Evolutionary conservation across 2,329 filamentous ascomycete species (phyloP).

Genomic region (Colletotrichum zoysiae): DNA sequence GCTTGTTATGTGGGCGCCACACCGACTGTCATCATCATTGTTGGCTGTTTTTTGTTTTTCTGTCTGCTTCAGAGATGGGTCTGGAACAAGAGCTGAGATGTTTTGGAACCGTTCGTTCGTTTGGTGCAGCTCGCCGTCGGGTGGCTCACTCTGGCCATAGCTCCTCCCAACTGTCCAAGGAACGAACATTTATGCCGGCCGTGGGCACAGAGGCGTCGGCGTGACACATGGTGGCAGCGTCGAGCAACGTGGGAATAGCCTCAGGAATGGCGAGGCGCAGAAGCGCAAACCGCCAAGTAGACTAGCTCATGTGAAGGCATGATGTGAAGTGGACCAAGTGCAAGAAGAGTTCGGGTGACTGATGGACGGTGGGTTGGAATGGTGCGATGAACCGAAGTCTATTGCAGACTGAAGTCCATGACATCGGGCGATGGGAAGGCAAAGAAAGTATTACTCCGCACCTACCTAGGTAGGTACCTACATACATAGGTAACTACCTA

Average conservation of each 20-base stretch:
- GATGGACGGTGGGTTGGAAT: slow-evolving; percentile 16
- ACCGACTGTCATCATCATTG: slow-evolving; percentile 1
- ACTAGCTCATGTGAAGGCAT: neutral
- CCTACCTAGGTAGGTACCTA: no score
- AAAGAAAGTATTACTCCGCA: neutral
- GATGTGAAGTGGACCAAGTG: neutral
- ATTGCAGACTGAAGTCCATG: neutral
- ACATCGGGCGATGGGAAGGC: slow-evolving; percentile 3
- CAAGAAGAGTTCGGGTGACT: slow-evolving; percentile 23
- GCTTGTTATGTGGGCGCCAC: slow-evolving; percentile 3
- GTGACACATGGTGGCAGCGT: slow-evolving; percentile 26
- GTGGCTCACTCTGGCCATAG: slow-evolving; percentile 22
- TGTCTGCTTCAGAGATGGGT: slow-evolving; percentile 3
- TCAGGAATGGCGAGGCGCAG: slow-evolving; percentile 9
- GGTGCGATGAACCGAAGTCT: slow-evolving; percentile 36
- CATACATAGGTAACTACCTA: no score
- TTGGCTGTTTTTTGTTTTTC: slow-evolving; percentile 1
- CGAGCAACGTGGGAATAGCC: slow-evolving; percentile 27
- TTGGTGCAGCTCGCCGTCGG: neutral
- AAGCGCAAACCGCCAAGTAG: neutral
- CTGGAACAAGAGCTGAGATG: neutral
- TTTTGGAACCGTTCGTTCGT: neutral
- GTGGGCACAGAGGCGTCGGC: slow-evolving; percentile 17
- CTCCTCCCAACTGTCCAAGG: slow-evolving; percentile 14
- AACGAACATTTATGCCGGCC: slow-evolving; percentile 5